phyloP scores from a whole-genome alignment of 495 filamentous ascomycete species.

The Lepidopterella palustris region DNA sequence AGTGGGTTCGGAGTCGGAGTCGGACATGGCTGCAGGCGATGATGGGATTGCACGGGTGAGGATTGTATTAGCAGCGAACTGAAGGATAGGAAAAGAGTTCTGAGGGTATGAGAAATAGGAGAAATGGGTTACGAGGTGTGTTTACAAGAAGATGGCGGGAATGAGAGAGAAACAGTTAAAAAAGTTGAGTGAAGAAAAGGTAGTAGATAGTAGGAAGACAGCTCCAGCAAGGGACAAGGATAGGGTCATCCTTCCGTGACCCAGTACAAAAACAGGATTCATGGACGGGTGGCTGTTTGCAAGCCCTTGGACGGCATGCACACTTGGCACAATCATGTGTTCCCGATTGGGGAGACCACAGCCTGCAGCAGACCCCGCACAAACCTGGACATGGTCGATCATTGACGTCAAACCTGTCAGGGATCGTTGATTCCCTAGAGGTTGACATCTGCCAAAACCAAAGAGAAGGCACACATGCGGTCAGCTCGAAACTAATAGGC shows the following conservation, averaged over 20 bases:
- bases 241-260: conserved; percentile 1
- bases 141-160: too few species aligned
- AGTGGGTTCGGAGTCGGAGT: conserved; percentile 29
- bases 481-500: background rate
- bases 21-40: conserved; percentile 28
- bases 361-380: background rate
- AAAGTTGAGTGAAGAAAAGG: too few species aligned
- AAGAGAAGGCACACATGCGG: background rate
- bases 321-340: too few species aligned
- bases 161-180: too few species aligned
- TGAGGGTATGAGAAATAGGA: too few species aligned
- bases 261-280: conserved; percentile 27
- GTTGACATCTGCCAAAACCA: background rate
- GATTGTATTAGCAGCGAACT: background rate
- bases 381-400: background rate
- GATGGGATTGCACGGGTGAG: background rate
- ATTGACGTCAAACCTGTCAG: background rate
- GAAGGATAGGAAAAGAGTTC: background rate
- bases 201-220: conserved; percentile 1
- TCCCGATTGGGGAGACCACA: too few species aligned
- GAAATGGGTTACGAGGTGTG: too few species aligned
- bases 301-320: too few species aligned
- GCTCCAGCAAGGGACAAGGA: conserved; percentile 2
- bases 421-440: too few species aligned
- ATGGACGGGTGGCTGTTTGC: conserved; percentile 1